Evolutionary conservation across 345 rosid species (phyloP).

Genomic region (Viola odorata): DNA sequence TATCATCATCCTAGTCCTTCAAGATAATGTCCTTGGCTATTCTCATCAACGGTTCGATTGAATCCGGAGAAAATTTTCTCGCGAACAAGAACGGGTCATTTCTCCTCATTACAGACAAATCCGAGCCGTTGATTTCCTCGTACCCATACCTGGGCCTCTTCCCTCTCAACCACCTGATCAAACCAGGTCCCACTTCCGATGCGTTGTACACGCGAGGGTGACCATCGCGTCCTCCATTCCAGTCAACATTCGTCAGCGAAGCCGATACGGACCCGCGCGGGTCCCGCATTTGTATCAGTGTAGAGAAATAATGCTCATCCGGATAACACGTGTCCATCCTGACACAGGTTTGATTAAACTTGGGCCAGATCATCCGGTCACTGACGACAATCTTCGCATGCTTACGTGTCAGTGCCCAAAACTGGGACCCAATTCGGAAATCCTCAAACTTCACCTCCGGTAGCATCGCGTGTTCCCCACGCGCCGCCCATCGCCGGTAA

Average conservation of each 20-base stretch:
- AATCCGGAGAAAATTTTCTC: conserved; percentile 48
- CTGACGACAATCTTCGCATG: conserved; percentile 62
- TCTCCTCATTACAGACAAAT: conserved; percentile 19
- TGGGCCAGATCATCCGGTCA: conserved; percentile 53
- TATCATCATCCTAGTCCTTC: conserved; percentile 36
- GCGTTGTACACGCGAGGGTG: conserved; percentile 59
- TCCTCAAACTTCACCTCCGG: conserved; percentile 67
- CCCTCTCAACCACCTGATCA: conserved; percentile 37
- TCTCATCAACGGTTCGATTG: conserved; percentile 35
- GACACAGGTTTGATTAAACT: conserved; percentile 55
- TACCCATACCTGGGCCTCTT: conserved; percentile 49
- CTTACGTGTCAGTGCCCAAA: conserved; percentile 63
- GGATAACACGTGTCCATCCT: conserved; percentile 57
- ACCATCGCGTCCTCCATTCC: conserved; percentile 47
- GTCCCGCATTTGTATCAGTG: conserved; percentile 56
- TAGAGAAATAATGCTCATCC: conserved; percentile 68
- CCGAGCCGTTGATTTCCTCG: conserved; percentile 40
- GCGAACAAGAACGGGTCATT: conserved; percentile 59
- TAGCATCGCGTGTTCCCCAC: conserved; percentile 60
- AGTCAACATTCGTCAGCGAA: conserved; percentile 79
- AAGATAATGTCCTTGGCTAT: conserved; percentile 47
- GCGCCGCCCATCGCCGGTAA: conserved; percentile 71
- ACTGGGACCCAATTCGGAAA: conserved; percentile 82
- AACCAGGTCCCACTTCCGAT: conserved; percentile 45
- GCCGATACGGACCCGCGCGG: conserved; percentile 52